Conservation (phyloP, 257 asterid genomes). For the Solanum chmielewskii region DNA sequence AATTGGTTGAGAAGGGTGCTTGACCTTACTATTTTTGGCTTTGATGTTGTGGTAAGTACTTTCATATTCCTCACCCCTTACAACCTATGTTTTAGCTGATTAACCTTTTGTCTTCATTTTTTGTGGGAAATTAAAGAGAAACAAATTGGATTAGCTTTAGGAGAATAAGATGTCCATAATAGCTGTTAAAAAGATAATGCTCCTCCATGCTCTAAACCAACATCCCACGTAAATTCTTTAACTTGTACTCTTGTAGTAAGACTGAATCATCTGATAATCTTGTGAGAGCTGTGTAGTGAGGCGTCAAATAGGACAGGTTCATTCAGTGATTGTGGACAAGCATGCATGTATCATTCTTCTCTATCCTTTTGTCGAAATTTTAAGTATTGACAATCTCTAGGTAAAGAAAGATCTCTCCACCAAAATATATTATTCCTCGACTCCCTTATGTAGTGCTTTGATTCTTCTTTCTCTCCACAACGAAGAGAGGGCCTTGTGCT, state of each 20-base stretch:
- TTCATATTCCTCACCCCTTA: background rate
- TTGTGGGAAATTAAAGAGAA: background rate
- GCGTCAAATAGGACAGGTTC: background rate
- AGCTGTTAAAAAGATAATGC: background rate
- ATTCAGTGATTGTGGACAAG: background rate
- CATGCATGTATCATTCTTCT: background rate
- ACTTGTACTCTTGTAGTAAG: background rate
- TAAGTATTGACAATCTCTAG: background rate
- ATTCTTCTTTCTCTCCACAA: background rate
- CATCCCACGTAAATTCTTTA: background rate
- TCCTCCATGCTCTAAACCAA: background rate
- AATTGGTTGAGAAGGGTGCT: conserved; percentile 64
- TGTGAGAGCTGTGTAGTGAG: background rate
- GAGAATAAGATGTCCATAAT: background rate
- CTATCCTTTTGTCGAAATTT: background rate
- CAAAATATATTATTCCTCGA: background rate
- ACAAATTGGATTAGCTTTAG: background rate
- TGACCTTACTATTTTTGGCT: conserved; percentile 81
- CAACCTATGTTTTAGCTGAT: background rate
- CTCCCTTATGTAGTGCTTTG: background rate
- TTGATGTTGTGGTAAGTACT: conserved; percentile 82
- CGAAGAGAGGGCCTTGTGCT: background rate
- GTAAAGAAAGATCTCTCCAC: background rate
- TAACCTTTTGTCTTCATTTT: background rate
- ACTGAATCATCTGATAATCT: background rate